Conservation (phyloP, 805 yeast genomes). For the Kodamaea fukazawae region DNA sequence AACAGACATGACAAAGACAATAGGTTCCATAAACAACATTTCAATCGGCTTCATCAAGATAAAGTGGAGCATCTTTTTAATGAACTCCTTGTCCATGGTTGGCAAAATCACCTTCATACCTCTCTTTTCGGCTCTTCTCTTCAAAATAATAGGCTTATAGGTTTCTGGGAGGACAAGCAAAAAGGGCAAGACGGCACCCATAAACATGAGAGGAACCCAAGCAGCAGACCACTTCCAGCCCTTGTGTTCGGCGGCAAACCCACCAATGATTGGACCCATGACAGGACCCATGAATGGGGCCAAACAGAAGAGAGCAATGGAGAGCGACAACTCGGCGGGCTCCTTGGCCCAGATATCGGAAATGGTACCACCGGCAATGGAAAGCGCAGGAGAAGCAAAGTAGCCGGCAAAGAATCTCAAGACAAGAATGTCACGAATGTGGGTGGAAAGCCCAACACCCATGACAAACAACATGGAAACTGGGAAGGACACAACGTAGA, state of each 20-base stretch:
- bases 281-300: conserved; percentile 84
- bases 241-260: conserved; percentile 61
- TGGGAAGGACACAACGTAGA: conserved; percentile 60
- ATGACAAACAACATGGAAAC: conserved; percentile 66
- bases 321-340: conserved; percentile 60
- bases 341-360: conserved; percentile 63
- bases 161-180: conserved; percentile 66
- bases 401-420: conserved; percentile 73
- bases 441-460: conserved; percentile 67
- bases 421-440: conserved; percentile 61
- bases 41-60: conserved; percentile 62
- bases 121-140: conserved; percentile 57
- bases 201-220: conserved; percentile 71
- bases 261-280: conserved; percentile 72
- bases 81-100: conserved; percentile 30
- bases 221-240: conserved; percentile 67
- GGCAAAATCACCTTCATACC: conserved; percentile 45
- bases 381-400: conserved; percentile 77
- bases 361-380: conserved; percentile 83
- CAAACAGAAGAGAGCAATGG: conserved; percentile 75
- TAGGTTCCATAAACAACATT: conserved; percentile 73
- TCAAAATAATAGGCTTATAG: conserved; percentile 64
- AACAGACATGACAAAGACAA: conserved; percentile 63
- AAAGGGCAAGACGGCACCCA: conserved; percentile 54
- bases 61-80: conserved; percentile 46